These are phyloP conservation scores for Pseudoneurospora amorphoporcata DNA, from an alignment of 495 filamentous ascomycete genomes.

Conservation along the genomic window DNA sequence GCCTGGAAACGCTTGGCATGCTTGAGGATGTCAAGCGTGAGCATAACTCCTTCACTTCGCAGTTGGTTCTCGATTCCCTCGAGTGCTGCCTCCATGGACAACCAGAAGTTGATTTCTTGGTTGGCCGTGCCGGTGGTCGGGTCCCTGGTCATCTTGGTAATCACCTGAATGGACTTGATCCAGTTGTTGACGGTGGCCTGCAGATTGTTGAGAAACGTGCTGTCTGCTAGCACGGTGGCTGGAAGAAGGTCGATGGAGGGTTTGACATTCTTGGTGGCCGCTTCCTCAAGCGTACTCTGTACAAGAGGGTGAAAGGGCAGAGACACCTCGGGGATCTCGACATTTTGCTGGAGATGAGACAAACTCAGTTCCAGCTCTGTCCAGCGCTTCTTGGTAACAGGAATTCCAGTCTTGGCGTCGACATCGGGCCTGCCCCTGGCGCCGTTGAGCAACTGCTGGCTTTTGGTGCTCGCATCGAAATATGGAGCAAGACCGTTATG, in stretches of 20 bases:
- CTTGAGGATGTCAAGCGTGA: conserved; percentile 89
- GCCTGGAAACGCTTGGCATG: conserved; percentile 95
- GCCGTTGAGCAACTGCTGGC: conserved; percentile 56
- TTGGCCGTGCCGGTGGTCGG: conserved; percentile 79
- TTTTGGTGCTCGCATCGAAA: conserved; percentile 88
- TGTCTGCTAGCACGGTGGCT: conserved; percentile 61
- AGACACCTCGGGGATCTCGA: conserved; percentile 86
- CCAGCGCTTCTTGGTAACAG: conserved; percentile 91
- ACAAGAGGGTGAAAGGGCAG: conserved; percentile 80
- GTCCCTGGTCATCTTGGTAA: conserved; percentile 88
- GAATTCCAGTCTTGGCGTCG: conserved; percentile 85
- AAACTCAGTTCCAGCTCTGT: conserved; percentile 87
- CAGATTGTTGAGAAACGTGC: conserved; percentile 82
- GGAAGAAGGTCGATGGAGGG: conserved; percentile 70
- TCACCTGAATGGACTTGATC: conserved; percentile 97
- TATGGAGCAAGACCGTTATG: conserved; percentile 84
- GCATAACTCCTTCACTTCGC: conserved; percentile 72
- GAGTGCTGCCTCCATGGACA: conserved; percentile 85
- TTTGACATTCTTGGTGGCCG: conserved; percentile 50
- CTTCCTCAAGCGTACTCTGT: conserved; percentile 69
- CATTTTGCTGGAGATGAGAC: conserved; percentile 88
- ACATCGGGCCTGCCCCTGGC: conserved; percentile 63
- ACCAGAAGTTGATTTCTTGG: conserved; percentile 98
- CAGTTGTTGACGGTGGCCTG: conserved; percentile 90
- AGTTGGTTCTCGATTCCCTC: conserved; percentile 85